Evolutionary conservation across 2,329 filamentous ascomycete genomes (phyloP).

Genomic region (Aspergillus tanneri): DNA sequence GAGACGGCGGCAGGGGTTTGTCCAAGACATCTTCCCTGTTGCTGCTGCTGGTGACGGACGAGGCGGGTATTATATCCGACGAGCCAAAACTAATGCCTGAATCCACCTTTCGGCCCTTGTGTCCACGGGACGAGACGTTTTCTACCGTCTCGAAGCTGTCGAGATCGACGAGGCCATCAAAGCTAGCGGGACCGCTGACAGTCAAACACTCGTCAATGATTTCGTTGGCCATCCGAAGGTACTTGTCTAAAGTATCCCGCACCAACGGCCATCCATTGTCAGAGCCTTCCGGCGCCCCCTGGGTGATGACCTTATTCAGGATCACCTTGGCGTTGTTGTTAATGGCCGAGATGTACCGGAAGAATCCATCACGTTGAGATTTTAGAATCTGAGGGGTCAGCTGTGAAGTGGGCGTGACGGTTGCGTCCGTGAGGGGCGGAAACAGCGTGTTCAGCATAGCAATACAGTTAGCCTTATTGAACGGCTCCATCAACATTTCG

Average conservation of each 20-base stretch:
- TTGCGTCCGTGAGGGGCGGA: conserved; percentile 53
- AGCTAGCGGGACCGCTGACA: conserved; percentile 46
- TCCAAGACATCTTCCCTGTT: conserved; percentile 35
- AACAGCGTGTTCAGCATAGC: conserved; percentile 68
- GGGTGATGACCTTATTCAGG: conserved; percentile 54
- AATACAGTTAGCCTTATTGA: conserved; percentile 65
- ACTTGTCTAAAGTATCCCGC: conserved; percentile 55
- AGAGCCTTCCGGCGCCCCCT: conserved; percentile 53
- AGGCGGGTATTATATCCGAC: conserved; percentile 33
- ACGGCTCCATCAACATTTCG: conserved; percentile 61
- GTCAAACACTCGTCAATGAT: conserved; percentile 61
- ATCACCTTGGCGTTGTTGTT: conserved; percentile 56
- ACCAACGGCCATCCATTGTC: conserved; percentile 56
- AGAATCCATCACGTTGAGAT: conserved; percentile 61
- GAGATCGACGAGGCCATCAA: conserved; percentile 31
- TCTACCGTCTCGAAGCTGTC: conserved; percentile 31
- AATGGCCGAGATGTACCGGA: conserved; percentile 60
- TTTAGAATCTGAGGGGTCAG: conserved; percentile 54
- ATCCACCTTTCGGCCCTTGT: conserved; percentile 59
- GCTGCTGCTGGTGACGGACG: conserved; percentile 40
- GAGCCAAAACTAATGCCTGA: conserved; percentile 62
- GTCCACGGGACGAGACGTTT: conserved; percentile 30
- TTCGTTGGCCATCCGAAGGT: conserved; percentile 58
- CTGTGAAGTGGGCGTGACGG: conserved; percentile 50
- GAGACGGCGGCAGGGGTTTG: conserved; percentile 44